phyloP scores from a whole-genome alignment of 225 moss, liverwort and hornwort genomes.

The Lunularia cruciata region DNA sequence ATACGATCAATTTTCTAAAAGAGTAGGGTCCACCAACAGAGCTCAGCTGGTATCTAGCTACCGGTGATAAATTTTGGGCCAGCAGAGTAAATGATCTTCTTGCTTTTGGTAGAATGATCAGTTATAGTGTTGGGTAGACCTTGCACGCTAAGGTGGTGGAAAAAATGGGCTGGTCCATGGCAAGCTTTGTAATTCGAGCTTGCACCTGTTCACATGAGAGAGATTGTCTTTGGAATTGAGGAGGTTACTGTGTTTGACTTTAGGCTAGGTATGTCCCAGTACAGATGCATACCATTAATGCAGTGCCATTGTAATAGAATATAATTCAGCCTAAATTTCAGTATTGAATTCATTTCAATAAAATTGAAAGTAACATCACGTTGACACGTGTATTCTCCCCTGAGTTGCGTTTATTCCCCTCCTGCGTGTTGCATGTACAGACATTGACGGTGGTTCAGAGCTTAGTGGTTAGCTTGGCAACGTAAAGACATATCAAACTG shows the following conservation, averaged over 20 bases:
- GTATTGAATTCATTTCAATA: slow-evolving; percentile 53
- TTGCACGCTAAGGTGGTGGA: slow-evolving; percentile 16
- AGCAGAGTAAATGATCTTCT: slow-evolving; percentile 13
- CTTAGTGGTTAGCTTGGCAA: too few relatives aligned
- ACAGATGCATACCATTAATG: slow-evolving; percentile 33
- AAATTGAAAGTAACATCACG: slow-evolving; percentile 35
- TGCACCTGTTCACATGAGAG: slow-evolving; percentile 21
- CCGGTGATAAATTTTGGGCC: slow-evolving; percentile 17
- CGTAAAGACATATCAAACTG: too few relatives aligned
- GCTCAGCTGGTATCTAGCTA: slow-evolving; percentile 18
- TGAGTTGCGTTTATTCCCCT: neutral
- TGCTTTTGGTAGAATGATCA: slow-evolving; percentile 17
- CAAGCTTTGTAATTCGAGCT: slow-evolving; percentile 26
- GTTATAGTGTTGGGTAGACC: slow-evolving; percentile 13
- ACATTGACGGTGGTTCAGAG: too few relatives aligned
- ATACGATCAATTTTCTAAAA: slow-evolving; percentile 30
- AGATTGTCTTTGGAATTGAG: slow-evolving; percentile 20
- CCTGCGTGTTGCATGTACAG: too few relatives aligned
- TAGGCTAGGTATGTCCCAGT: slow-evolving; percentile 44
- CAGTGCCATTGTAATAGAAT: slow-evolving; percentile 52
- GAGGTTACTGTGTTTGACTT: slow-evolving; percentile 33
- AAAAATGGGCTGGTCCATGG: slow-evolving; percentile 17
- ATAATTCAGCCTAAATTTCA: slow-evolving; percentile 37
- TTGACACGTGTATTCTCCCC: slow-evolving; percentile 8
- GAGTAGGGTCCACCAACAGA: slow-evolving; percentile 8